A percentile compares a stretch with the other conserved stretches of the same genome.
Evolutionary conservation across 768 basidiomycete genomes (phyloP).

Genomic region (Boletus barrowsii): DNA sequence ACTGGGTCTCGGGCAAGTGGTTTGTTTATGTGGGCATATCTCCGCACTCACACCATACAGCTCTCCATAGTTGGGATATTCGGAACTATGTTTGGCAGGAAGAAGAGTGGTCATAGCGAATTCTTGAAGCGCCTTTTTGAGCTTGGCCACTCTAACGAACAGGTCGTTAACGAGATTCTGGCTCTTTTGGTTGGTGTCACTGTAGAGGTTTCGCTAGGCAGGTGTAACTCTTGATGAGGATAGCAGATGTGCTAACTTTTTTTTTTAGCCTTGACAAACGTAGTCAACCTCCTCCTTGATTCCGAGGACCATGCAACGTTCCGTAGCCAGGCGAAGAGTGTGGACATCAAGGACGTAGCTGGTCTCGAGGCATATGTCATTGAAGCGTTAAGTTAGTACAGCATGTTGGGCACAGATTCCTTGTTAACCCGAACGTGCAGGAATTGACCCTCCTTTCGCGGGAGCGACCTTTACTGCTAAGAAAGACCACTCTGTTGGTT

Average conservation of each 20-base stretch:
- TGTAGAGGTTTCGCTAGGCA: conserved; percentile 69
- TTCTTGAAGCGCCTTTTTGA: conserved; percentile 57
- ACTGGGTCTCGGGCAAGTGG: conserved; percentile 42
- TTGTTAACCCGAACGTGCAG: conserved; percentile 33
- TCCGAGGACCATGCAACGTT: conserved; percentile 41
- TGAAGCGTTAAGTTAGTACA: conserved; percentile 65
- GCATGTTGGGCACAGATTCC: background rate
- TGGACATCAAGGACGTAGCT: conserved; percentile 34
- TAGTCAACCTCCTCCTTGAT: conserved; percentile 62
- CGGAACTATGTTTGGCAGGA: conserved; percentile 47
- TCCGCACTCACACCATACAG: conserved; percentile 12
- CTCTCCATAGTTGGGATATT: conserved; percentile 40
- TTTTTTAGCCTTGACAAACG: conserved; percentile 56
- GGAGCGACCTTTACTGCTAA: conserved; percentile 60
- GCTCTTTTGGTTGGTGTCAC: conserved; percentile 67
- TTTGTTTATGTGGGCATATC: background rate
- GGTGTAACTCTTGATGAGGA: conserved; percentile 7
- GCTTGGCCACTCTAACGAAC: conserved; percentile 54
- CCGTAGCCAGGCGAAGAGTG: conserved; percentile 30
- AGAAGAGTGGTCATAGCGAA: conserved; percentile 41
- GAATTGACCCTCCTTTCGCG: conserved; percentile 69
- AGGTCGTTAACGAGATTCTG: conserved; percentile 65
- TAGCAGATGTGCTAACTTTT: background rate
- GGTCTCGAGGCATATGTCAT: conserved; percentile 54
- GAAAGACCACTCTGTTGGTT: conserved; percentile 43